These are phyloP conservation scores for Dovyalis caffra DNA, from an alignment of 345 rosid genomes.

Conservation along the genomic window DNA sequence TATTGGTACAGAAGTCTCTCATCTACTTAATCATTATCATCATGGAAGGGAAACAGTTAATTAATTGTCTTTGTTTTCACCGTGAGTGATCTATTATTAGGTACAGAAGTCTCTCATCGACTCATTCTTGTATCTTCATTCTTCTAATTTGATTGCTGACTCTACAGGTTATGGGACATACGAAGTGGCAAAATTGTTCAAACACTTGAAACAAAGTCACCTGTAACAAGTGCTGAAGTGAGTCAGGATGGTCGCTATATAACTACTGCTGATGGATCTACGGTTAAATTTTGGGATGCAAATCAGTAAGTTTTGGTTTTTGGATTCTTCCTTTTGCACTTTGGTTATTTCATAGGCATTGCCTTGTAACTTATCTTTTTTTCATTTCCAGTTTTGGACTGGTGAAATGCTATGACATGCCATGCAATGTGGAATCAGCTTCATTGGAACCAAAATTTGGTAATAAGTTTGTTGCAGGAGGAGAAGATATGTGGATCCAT, in stretches of 20 bases:
- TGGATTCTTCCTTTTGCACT: neutral
- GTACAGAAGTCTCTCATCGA: neutral
- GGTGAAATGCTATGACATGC: slow-evolving; percentile 89
- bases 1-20: neutral
- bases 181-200: slow-evolving; percentile 83
- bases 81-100: neutral
- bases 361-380: slow-evolving; percentile 10
- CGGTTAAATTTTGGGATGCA: slow-evolving; percentile 96
- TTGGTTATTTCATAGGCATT: neutral
- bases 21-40: neutral
- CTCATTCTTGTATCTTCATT: neutral
- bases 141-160: slow-evolving; percentile 2
- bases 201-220: slow-evolving; percentile 75
- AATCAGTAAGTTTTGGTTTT: slow-evolving; percentile 64
- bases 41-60: neutral
- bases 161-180: slow-evolving; percentile 79
- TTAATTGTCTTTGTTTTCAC: too few relatives aligned
- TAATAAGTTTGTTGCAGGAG: slow-evolving; percentile 79
- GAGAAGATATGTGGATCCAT: slow-evolving; percentile 92
- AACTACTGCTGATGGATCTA: slow-evolving; percentile 90
- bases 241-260: slow-evolving; percentile 92
- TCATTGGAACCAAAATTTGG: slow-evolving; percentile 81
- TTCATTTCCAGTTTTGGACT: slow-evolving; percentile 62
- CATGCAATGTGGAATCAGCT: slow-evolving; percentile 75
- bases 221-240: slow-evolving; percentile 95